Evolutionary conservation across 441 rosid genomes (phyloP).

Genomic region (Arabidopsis hybrid): DNA sequence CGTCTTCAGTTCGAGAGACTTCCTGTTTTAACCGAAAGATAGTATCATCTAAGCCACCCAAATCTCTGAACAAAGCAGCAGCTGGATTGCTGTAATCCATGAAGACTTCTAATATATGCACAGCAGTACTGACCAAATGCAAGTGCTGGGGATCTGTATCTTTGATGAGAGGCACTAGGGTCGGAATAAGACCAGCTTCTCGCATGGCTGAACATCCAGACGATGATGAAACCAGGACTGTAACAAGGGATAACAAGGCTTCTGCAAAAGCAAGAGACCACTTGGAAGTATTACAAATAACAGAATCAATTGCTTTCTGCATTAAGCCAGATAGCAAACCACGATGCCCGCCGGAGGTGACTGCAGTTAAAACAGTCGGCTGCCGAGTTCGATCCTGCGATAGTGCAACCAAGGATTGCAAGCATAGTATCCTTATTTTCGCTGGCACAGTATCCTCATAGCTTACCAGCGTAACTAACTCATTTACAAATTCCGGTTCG

Average conservation of each 20-base stretch:
- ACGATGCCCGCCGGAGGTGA: conserved; percentile 92
- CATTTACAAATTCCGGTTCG: conserved; percentile 96
- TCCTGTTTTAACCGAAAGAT: conserved; percentile 85
- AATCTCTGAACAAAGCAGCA: conserved; percentile 90
- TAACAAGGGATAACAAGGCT: conserved; percentile 89
- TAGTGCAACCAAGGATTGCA: conserved; percentile 87
- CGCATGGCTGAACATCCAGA: conserved; percentile 98
- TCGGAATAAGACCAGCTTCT: conserved; percentile 95
- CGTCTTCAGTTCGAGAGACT: conserved; percentile 71
- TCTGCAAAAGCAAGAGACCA: conserved; percentile 94
- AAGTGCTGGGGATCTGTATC: conserved; percentile 94
- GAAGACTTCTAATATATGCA: conserved; percentile 89
- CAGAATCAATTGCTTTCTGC: conserved; percentile 95
- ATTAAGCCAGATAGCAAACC: conserved; percentile 91
- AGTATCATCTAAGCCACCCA: conserved; percentile 98
- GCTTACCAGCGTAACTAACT: conserved; percentile 82
- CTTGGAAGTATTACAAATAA: conserved; percentile 67
- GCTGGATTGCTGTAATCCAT: conserved; percentile 99
- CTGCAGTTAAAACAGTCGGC: conserved; percentile 82
- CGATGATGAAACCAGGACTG: conserved; percentile 90
- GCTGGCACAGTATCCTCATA: conserved; percentile 88
- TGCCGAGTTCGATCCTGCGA: conserved; percentile 96
- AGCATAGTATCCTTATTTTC: conserved; percentile 78
- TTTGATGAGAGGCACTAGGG: conserved; percentile 93
- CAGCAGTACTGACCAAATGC: conserved; percentile 92